Evolutionary conservation across 176 grass and related monocot genomes (phyloP).

Genomic region (Raddia guianensis): DNA sequence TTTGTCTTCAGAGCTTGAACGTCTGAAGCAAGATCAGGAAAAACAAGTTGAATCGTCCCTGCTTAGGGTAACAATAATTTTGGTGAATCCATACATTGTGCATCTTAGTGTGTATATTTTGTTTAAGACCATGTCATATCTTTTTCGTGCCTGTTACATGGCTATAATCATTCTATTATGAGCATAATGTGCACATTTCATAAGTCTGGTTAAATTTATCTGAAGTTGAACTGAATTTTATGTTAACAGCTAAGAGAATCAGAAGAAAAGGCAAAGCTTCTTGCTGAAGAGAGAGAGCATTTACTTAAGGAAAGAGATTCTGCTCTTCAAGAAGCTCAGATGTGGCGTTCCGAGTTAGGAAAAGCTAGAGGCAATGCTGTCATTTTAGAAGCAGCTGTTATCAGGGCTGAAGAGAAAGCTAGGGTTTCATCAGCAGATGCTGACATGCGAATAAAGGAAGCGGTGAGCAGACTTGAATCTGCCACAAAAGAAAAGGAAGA

Average conservation of each 20-base stretch:
- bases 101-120: not conserved
- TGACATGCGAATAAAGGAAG: slow-evolving; percentile 62
- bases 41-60: slow-evolving; percentile 62
- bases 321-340: slow-evolving; percentile 84
- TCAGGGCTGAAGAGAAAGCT: slow-evolving; percentile 92
- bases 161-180: slow-evolving; percentile 12
- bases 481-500: slow-evolving; percentile 76
- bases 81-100: slow-evolving; percentile 7
- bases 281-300: slow-evolving; percentile 70
- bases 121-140: not conserved
- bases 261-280: slow-evolving; percentile 62
- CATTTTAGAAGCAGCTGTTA: slow-evolving; percentile 86
- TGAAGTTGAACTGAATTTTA: slow-evolving; percentile 25
- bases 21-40: slow-evolving; percentile 62
- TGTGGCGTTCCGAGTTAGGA: slow-evolving; percentile 85
- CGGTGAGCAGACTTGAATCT: slow-evolving; percentile 55
- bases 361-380: slow-evolving; percentile 97
- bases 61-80: slow-evolving; percentile 63
- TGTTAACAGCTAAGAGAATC: slow-evolving; percentile 70
- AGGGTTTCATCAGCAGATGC: slow-evolving; percentile 64
- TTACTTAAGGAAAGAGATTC: slow-evolving; percentile 79
- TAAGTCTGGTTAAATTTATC: not conserved
- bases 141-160: not conserved
- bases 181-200: slow-evolving; percentile 22
- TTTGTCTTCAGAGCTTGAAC: slow-evolving; percentile 63